Evolutionary conservation across 2,329 filamentous ascomycete species (phyloP).

Genomic region (Penicillium sp.): DNA sequence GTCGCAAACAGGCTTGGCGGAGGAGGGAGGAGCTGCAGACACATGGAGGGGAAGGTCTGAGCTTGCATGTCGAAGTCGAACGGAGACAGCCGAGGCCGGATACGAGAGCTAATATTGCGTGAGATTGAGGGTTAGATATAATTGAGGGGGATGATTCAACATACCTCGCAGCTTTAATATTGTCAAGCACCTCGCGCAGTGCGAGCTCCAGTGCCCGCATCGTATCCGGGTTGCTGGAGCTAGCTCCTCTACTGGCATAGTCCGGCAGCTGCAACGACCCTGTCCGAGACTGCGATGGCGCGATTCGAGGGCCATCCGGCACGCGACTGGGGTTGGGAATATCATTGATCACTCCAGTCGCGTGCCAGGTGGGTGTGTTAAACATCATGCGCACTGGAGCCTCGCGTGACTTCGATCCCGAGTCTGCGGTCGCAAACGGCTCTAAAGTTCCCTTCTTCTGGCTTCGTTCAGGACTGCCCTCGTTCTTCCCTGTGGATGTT

Average conservation of each 20-base stretch:
- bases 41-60: conserved; percentile 81
- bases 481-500: conserved; percentile 59
- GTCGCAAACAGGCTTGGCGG: conserved; percentile 80
- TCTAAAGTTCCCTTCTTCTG: conserved; percentile 43
- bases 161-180: conserved; percentile 78
- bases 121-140: conserved; percentile 7
- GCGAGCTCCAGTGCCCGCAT: conserved; percentile 81
- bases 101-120: conserved; percentile 40
- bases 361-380: conserved; percentile 69
- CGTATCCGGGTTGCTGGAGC: conserved; percentile 73
- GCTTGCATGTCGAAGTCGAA: conserved; percentile 82
- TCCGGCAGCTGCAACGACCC: conserved; percentile 40
- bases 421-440: conserved; percentile 33
- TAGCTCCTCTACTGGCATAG: conserved; percentile 62
- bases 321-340: conserved; percentile 56
- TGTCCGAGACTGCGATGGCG: conserved; percentile 34
- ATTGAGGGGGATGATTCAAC: conserved; percentile 27
- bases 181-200: conserved; percentile 75
- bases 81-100: conserved; percentile 45
- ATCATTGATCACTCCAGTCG: conserved; percentile 75
- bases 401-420: conserved; percentile 37
- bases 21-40: conserved; percentile 73
- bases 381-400: conserved; percentile 49
- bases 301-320: conserved; percentile 35
- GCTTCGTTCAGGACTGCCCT: conserved; percentile 58